Percentiles rank a stretch among this genome's conserved stretches.
These are phyloP conservation scores for Borealophlyctis nickersoniae DNA, from an alignment of 192 early-diverging fungal genomes.

Conservation along the genomic window DNA sequence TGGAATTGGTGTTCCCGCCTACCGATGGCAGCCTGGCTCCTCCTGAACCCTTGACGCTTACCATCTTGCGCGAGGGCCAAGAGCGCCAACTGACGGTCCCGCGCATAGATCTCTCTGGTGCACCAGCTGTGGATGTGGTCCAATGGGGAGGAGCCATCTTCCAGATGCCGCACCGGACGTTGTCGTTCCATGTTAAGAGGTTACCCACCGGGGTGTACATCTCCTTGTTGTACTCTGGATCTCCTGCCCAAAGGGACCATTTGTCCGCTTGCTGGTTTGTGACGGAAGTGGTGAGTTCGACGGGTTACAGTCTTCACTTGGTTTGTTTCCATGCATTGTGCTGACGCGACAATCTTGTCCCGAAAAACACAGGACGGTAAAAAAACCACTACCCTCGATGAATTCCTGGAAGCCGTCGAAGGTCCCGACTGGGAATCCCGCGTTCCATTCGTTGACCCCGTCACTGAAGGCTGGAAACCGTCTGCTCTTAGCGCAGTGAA, in stretches of 20 bases:
- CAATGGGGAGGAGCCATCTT: slow-evolving; percentile 36
- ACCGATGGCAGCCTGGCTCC: background rate
- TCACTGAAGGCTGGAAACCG: slow-evolving; percentile 24
- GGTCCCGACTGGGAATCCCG: slow-evolving; percentile 23
- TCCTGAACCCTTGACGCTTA: slow-evolving; percentile 14
- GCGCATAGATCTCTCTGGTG: slow-evolving; percentile 20
- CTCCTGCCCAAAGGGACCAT: slow-evolving; percentile 42
- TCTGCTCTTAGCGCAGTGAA: slow-evolving; percentile 8
- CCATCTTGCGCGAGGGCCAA: slow-evolving; percentile 25
- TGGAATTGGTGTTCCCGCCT: slow-evolving; percentile 20
- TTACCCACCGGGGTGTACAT: slow-evolving; percentile 45
- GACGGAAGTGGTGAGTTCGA: slow-evolving; percentile 27
- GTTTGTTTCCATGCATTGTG: background rate
- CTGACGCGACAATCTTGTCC: background rate
- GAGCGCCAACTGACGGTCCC: slow-evolving; percentile 18
- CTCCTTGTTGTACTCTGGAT: slow-evolving; percentile 41
- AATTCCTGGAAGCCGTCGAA: slow-evolving; percentile 27
- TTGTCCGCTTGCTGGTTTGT: slow-evolving; percentile 35
- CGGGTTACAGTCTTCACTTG: slow-evolving; percentile 12
- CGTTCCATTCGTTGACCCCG: slow-evolving; percentile 28
- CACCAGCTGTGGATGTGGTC: slow-evolving; percentile 25
- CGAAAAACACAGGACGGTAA: slow-evolving; percentile 18
- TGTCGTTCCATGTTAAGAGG: slow-evolving; percentile 40
- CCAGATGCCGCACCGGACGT: slow-evolving; percentile 46
- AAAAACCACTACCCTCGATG: slow-evolving; percentile 19